Percentiles rank a stretch among this genome's conserved stretches.
Conservation (phyloP, 345 rosid genomes). For the Camelina hispida region DNA sequence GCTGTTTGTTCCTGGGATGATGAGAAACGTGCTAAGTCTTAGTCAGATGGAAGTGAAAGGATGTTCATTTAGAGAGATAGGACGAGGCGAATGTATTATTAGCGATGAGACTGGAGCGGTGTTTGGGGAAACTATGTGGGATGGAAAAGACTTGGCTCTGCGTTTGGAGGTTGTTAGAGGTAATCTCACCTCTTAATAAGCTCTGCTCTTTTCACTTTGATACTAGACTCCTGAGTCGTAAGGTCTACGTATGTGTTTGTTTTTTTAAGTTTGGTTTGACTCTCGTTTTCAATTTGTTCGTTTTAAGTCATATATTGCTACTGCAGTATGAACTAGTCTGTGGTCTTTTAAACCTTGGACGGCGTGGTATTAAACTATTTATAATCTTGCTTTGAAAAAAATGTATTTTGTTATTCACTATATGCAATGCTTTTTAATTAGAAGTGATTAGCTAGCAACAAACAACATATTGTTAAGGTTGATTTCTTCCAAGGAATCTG, state of each 20-base stretch:
- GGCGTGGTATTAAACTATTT: background rate
- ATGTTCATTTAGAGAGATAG: background rate
- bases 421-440: background rate
- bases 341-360: background rate
- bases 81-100: conserved; percentile 25
- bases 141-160: conserved; percentile 23
- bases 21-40: conserved; percentile 38
- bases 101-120: conserved; percentile 14
- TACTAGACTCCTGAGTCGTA: conserved; percentile 13
- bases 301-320: conserved; percentile 8
- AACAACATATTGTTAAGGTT: too few species aligned
- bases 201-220: background rate
- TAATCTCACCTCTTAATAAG: background rate
- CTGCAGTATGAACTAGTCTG: conserved; percentile 7
- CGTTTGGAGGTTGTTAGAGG: conserved; percentile 35
- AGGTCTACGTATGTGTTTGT: background rate
- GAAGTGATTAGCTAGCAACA: too few species aligned
- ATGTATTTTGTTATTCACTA: background rate
- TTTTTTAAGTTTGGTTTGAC: background rate
- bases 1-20: conserved; percentile 32
- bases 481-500: too few species aligned
- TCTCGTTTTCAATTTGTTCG: background rate
- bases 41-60: conserved; percentile 22
- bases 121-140: conserved; percentile 33
- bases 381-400: background rate